Conservation (phyloP, 2,329 filamentous ascomycete genomes). For the Pseudogymnoascus sp. region DNA sequence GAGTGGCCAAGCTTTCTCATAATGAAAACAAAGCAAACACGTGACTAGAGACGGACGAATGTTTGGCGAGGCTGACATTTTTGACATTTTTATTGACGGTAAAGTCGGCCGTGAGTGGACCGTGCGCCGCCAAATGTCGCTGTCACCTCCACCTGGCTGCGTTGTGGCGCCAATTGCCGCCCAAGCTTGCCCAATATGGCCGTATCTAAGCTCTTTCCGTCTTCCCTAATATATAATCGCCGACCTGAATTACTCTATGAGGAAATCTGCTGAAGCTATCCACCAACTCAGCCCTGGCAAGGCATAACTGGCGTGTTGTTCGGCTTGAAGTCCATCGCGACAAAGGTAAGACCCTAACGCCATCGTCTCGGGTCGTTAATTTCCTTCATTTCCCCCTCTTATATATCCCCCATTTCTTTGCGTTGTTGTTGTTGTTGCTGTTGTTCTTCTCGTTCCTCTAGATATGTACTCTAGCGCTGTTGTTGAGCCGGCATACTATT, state of each 20-base stretch:
- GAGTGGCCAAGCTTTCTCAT: not conserved
- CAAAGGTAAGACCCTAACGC: not conserved
- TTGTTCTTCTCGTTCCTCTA: not conserved
- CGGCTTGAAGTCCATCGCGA: not conserved
- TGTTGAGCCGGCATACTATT: not conserved
- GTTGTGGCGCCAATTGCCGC: slow-evolving; percentile 6
- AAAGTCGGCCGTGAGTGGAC: not conserved
- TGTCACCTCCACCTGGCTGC: slow-evolving; percentile 1
- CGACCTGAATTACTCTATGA: not conserved
- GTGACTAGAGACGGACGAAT: not conserved
- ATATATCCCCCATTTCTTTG: slow-evolving; percentile 1
- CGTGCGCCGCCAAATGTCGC: not conserved
- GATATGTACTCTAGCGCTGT: not conserved
- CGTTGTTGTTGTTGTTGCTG: not conserved
- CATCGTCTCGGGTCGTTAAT: not conserved
- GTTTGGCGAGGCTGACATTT: not conserved
- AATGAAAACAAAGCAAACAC: not conserved
- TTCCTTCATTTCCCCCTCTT: not conserved
- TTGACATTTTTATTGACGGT: not conserved
- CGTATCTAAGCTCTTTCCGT: not conserved
- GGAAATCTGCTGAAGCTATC: slow-evolving; percentile 1
- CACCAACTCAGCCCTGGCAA: slow-evolving; percentile 1
- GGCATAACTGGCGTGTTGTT: not conserved
- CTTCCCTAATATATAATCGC: not conserved
- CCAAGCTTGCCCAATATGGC: not conserved